A percentile compares a stretch with the other conserved stretches of the same genome.
Conservation (phyloP, 192 early-diverging fungal genomes). For the Haplosporangium gracile region DNA sequence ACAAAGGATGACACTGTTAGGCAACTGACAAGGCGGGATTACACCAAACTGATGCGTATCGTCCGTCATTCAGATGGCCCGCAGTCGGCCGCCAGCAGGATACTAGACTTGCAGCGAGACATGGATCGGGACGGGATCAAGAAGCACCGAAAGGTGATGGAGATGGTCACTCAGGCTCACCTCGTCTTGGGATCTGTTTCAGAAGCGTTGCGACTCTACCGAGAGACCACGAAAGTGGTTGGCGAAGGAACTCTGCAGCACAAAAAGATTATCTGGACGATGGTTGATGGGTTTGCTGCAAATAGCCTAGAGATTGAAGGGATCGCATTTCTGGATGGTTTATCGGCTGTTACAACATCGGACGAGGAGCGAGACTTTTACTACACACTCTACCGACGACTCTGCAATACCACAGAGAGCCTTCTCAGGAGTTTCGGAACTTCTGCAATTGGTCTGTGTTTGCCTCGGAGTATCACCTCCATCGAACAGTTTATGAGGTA, state of each 20-base stretch:
- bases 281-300: constrained; percentile 25
- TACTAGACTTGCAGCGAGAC: constrained; percentile 13
- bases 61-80: constrained; percentile 12
- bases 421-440: not conserved
- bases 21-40: constrained; percentile 19
- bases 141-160: constrained; percentile 11
- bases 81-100: constrained; percentile 5
- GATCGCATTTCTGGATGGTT: constrained; percentile 27
- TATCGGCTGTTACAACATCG: not conserved
- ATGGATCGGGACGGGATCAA: not conserved
- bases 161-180: constrained; percentile 34
- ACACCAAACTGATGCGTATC: constrained; percentile 30
- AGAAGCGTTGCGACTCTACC: constrained; percentile 10
- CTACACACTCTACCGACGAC: not conserved
- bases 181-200: constrained; percentile 14
- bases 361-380: not conserved
- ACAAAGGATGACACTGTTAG: not conserved
- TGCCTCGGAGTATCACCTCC: not conserved
- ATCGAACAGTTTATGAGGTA: not conserved
- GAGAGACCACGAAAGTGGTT: not conserved
- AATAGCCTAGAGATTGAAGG: constrained; percentile 11
- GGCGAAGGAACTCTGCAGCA: constrained; percentile 2
- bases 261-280: constrained; percentile 11
- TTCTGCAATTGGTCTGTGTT: not conserved
- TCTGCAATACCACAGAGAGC: not conserved